Evolutionary conservation across 2,329 filamentous ascomycete genomes (phyloP).

Genomic region (Cladophialophora immunda): DNA sequence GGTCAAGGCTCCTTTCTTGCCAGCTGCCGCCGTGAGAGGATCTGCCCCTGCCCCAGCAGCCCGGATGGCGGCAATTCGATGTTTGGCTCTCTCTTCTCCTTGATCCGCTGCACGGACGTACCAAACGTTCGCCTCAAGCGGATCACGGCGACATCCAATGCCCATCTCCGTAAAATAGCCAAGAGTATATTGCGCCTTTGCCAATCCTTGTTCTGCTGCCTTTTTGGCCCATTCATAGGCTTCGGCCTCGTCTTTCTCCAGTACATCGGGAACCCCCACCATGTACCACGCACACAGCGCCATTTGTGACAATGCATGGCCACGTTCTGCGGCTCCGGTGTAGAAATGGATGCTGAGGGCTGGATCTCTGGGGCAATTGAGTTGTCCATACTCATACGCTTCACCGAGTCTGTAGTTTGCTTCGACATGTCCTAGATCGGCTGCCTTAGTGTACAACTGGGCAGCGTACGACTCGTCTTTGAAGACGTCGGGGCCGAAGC

Average conservation of each 20-base stretch:
- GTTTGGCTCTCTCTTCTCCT: slow-evolving; percentile 88
- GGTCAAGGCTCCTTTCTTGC: slow-evolving; percentile 30
- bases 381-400: slow-evolving; percentile 90
- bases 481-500: slow-evolving; percentile 95
- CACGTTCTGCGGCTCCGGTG: slow-evolving; percentile 85
- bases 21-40: slow-evolving; percentile 43
- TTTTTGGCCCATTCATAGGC: slow-evolving; percentile 95
- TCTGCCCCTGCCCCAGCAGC: slow-evolving; percentile 73
- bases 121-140: slow-evolving; percentile 98
- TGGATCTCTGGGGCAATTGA: slow-evolving; percentile 88
- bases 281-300: slow-evolving; percentile 98
- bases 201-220: slow-evolving; percentile 81
- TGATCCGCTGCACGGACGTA: slow-evolving; percentile 95
- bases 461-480: slow-evolving; percentile 88
- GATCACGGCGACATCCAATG: slow-evolving; percentile 91
- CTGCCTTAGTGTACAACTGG: slow-evolving; percentile 91
- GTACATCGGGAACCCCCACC: slow-evolving; percentile 87
- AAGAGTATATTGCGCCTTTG: slow-evolving; percentile 87
- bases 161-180: slow-evolving; percentile 99
- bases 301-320: slow-evolving; percentile 93
- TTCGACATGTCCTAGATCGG: slow-evolving; percentile 87
- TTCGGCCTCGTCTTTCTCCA: slow-evolving; percentile 95
- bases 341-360: slow-evolving; percentile 97
- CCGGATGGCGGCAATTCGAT: slow-evolving; percentile 84
- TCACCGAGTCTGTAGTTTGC: slow-evolving; percentile 91